Evolutionary conservation across 176 grass and related monocot species (phyloP).

Genomic region (Carex parvula): DNA sequence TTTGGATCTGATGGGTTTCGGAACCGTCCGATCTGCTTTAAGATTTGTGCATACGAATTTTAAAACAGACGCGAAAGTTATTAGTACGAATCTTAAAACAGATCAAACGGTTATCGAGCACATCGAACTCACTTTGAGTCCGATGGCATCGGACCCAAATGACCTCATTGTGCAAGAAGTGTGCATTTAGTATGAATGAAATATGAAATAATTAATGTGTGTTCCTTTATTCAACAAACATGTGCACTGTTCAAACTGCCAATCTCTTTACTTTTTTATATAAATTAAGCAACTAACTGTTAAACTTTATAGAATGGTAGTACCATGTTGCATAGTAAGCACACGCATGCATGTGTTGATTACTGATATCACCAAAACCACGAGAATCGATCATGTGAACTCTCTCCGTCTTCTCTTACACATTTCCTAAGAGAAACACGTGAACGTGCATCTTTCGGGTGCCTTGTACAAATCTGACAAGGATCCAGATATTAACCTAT

Average conservation of each 20-base stretch:
- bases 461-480: background rate
- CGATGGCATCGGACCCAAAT: too few relatives aligned
- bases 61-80: too few relatives aligned
- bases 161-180: too few relatives aligned
- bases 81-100: too few relatives aligned
- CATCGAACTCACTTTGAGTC: too few relatives aligned
- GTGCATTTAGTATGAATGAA: background rate
- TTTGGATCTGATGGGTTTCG: too few relatives aligned
- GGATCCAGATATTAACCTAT: background rate
- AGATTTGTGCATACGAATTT: too few relatives aligned
- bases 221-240: background rate
- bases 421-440: background rate
- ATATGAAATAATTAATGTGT: background rate
- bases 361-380: background rate
- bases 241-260: background rate
- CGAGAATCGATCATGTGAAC: background rate
- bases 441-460: background rate
- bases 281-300: background rate
- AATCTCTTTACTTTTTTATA: background rate
- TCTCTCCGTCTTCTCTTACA: background rate
- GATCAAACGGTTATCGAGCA: too few relatives aligned
- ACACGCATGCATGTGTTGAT: background rate
- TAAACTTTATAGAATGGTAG: background rate
- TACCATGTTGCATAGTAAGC: background rate
- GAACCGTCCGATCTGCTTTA: too few relatives aligned